Evolutionary conservation across 2,329 filamentous ascomycete genomes (phyloP).

Genomic region (Botrytis sinoallii): DNA sequence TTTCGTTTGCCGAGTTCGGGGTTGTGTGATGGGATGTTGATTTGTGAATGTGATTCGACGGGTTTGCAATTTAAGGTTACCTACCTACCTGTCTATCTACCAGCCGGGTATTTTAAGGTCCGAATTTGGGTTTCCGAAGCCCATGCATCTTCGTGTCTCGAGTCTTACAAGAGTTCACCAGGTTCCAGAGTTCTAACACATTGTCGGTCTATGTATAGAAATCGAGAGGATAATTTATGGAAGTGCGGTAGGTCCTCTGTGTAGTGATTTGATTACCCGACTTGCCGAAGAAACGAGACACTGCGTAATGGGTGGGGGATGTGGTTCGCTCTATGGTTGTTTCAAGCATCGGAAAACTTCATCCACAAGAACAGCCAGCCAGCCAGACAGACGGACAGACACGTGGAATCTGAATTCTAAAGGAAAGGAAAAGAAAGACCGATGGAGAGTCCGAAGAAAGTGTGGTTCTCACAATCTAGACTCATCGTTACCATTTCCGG

Average conservation of each 20-base stretch:
- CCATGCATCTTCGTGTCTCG: background rate
- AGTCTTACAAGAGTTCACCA: too few species aligned
- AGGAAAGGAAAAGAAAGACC: background rate
- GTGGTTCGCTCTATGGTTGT: background rate
- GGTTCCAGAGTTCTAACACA: too few species aligned
- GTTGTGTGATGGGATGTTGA: background rate
- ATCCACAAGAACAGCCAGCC: background rate
- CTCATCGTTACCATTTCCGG: background rate
- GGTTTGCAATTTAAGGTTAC: background rate
- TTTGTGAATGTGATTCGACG: background rate
- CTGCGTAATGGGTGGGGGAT: background rate
- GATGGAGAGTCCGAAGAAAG: slow-evolving; percentile 4
- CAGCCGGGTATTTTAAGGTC: background rate
- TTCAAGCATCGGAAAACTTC: background rate
- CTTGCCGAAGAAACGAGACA: background rate
- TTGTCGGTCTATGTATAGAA: background rate
- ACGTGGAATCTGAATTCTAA: background rate
- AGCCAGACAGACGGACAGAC: background rate
- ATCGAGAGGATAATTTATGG: background rate
- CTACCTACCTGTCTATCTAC: background rate
- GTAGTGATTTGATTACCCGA: background rate
- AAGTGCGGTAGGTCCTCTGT: background rate
- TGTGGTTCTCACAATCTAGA: slow-evolving; percentile 16
- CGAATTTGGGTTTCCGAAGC: background rate
- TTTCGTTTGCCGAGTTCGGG: background rate